phyloP scores from a whole-genome alignment of 306 rosid genomes.

The Dryas octopetala region DNA sequence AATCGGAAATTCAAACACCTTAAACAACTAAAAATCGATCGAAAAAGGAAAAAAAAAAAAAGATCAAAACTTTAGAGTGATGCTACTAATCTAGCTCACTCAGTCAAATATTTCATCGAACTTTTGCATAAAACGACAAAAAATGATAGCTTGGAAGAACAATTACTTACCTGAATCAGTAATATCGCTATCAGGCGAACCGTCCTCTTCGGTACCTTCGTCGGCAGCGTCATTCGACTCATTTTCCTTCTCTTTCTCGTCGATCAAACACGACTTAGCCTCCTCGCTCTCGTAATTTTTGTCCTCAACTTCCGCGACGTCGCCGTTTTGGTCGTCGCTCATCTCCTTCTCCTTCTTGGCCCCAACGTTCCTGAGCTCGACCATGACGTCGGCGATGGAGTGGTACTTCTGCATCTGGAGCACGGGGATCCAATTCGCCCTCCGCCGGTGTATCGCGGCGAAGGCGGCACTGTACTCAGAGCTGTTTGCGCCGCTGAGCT shows the following conservation, averaged over 20 bases:
- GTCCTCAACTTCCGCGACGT: neutral
- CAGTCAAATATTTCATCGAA: no score
- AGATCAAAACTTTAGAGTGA: no score
- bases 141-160: no score
- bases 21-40: no score
- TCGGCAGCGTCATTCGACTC: no score
- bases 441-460: conserved; percentile 74
- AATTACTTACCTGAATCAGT: no score
- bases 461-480: conserved; percentile 52
- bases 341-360: conserved; percentile 27
- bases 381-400: conserved; percentile 74
- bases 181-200: no score
- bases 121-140: no score
- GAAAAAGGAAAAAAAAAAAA: no score
- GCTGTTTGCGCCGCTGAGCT: conserved; percentile 34
- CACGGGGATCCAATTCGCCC: conserved; percentile 92
- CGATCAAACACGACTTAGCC: conserved; percentile 32
- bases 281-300: conserved; percentile 21
- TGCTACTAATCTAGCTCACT: no score
- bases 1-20: no score
- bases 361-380: conserved; percentile 56
- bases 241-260: conserved; percentile 18
- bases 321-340: neutral
- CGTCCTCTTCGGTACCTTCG: no score
- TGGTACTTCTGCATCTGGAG: conserved; percentile 98